Evolutionary conservation across 257 asterid species (phyloP).

Genomic region (Eustoma russellianum): DNA sequence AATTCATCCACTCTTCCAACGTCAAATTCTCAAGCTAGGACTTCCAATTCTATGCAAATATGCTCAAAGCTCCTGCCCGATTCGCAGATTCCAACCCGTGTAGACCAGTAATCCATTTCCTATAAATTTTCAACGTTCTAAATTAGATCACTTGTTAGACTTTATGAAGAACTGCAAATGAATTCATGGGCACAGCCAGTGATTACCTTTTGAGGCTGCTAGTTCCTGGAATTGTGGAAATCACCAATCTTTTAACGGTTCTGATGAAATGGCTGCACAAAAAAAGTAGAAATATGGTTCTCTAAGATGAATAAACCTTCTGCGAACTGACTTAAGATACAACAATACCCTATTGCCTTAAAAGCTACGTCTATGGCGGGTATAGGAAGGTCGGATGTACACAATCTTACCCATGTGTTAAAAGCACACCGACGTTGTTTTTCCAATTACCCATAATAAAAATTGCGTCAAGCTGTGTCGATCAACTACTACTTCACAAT

Average conservation of each 20-base stretch:
- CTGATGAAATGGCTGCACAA: constrained; percentile 53
- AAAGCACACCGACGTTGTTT: too few relatives aligned
- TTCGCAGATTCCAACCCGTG: constrained; percentile 70
- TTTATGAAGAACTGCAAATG: too few relatives aligned
- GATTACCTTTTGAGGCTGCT: constrained; percentile 44
- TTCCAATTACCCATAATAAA: too few relatives aligned
- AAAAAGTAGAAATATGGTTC: neutral
- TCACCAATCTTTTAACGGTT: constrained; percentile 65
- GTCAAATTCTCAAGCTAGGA: neutral
- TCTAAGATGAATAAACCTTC: neutral
- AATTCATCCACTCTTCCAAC: constrained; percentile 1
- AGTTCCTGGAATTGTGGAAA: constrained; percentile 41
- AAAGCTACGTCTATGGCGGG: neutral
- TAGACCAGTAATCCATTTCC: constrained; percentile 72
- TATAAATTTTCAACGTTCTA: constrained; percentile 7
- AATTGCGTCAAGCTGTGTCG: too few relatives aligned
- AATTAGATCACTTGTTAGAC: too few relatives aligned
- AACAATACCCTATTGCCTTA: too few relatives aligned
- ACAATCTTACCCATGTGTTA: too few relatives aligned
- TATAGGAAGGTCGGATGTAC: too few relatives aligned
- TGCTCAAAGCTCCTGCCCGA: constrained; percentile 64
- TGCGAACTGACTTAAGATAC: neutral
- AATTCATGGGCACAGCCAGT: neutral
- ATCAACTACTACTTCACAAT: too few relatives aligned
- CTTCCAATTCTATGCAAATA: constrained; percentile 39